Base-by-base conservation (phyloP, 164 flowering plant genomes). In the Cinnamomum chago region DNA sequence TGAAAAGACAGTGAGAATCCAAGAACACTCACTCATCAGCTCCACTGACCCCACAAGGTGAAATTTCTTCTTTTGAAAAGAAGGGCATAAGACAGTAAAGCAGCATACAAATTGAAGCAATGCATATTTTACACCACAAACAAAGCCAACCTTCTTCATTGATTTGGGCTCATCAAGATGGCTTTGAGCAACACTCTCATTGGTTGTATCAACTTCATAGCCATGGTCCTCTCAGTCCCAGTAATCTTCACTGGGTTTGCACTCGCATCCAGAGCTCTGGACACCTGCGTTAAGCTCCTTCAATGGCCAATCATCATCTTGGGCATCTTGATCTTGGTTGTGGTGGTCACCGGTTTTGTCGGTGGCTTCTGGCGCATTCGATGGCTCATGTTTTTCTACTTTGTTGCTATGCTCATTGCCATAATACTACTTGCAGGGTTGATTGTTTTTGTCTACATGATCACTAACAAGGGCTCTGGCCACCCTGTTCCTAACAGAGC, bases 261-360 rank as follows among this genome's bases (percentile, higher is more conserved):
- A 95, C 93, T 95, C 0, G 72, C 93, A 18, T 88, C 81, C 0
- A 80, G 87, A 52, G 80, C 93, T 0, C 98, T 88, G 76, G 90
- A 91, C 75, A 82, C 99, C 2, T 95, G 99, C 50, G 88, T 95
- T 15, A 84, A 88, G 77, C 80, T 91, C 67, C 82, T 95, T 6
- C 97, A 91, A 82, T 93, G 97, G 99, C 99, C 99, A 0, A 90
- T 95, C 25, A 90, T 95, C n/a, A 86, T 93, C 27, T 28, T 92
- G 11, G 99, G 98, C 28, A 75, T 91, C 10, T 70, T 92, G 74
- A 79, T 91, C 75, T 79, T 94, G 52, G 76, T 86, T 1, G 92
- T 85, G 22, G 93, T 88, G 0, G 33, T 93, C 0, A 88, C 90
- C 13, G 97, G 98, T 1, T 87, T 93, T 35, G 75, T 93, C 0